Evolutionary conservation across 129 eudicot genomes (phyloP).

Genomic region (Smallanthus sonchifolius): DNA sequence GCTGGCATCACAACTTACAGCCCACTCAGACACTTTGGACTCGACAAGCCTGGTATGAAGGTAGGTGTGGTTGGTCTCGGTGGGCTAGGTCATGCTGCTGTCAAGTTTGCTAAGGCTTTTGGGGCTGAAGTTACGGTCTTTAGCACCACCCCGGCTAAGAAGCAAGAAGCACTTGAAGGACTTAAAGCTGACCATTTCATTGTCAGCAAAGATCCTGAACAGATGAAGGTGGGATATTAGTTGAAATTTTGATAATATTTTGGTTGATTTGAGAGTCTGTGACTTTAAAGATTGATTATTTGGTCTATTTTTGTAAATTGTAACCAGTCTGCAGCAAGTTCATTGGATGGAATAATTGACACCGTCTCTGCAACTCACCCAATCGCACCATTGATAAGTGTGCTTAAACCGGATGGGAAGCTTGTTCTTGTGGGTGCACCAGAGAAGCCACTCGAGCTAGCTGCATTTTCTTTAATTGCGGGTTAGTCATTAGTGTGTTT

Average conservation of each 20-base stretch:
- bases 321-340: neutral
- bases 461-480: neutral
- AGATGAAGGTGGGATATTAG: neutral
- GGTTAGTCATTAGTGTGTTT: neutral
- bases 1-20: neutral
- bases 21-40: slow-evolving; percentile 3
- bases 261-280: too few species aligned
- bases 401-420: neutral
- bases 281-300: neutral
- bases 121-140: neutral
- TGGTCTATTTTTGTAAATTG: neutral
- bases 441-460: neutral
- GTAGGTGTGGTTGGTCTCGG: neutral
- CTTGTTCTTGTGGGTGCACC: neutral
- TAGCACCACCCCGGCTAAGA: neutral
- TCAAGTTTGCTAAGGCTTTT: neutral
- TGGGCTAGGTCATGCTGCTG: neutral
- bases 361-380: neutral
- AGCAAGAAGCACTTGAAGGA: neutral
- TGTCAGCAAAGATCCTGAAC: neutral
- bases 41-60: slow-evolving; percentile 5
- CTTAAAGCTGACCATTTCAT: slow-evolving; percentile 8
- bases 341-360: neutral
- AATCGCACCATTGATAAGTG: neutral
- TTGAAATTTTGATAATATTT: too few species aligned